phyloP scores from a whole-genome alignment of 495 filamentous ascomycete genomes.

The Podospora anserina region DNA sequence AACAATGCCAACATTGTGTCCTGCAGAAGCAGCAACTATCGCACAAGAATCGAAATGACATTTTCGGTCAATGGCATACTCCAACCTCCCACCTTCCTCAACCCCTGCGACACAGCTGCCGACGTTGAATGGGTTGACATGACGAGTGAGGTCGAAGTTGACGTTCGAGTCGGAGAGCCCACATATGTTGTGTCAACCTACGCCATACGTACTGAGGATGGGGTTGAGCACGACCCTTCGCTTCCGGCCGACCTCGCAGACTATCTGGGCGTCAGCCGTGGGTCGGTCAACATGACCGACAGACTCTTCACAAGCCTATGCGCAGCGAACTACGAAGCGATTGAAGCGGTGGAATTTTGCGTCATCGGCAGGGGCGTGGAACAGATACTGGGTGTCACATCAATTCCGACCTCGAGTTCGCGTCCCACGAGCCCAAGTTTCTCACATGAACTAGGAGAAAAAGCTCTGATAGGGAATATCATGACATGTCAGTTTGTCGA shows the following conservation, averaged over 20 bases:
- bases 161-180: slow-evolving; percentile 8
- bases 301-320: slow-evolving; percentile 19
- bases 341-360: slow-evolving; percentile 23
- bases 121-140: slow-evolving; percentile 12
- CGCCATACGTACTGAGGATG: slow-evolving; percentile 7
- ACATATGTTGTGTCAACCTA: slow-evolving; percentile 18
- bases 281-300: slow-evolving; percentile 18
- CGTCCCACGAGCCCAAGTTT: neutral
- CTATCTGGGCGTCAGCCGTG: slow-evolving; percentile 16
- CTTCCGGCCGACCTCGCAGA: slow-evolving; percentile 13
- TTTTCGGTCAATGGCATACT: slow-evolving; percentile 10
- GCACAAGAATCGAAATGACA: slow-evolving; percentile 10
- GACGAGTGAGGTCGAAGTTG: slow-evolving; percentile 14
- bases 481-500: slow-evolving; percentile 21
- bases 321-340: slow-evolving; percentile 19
- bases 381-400: slow-evolving; percentile 21
- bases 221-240: neutral
- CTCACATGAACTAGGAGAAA: slow-evolving; percentile 1
- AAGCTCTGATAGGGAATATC: slow-evolving; percentile 19
- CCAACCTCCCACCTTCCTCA: neutral
- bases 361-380: slow-evolving; percentile 20
- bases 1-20: neutral
- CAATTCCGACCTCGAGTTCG: slow-evolving; percentile 3
- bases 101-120: neutral
- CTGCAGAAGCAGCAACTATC: slow-evolving; percentile 15